Base-by-base conservation (phyloP, 306 rosid species). In the Ammopiptanthus mongolicus region DNA sequence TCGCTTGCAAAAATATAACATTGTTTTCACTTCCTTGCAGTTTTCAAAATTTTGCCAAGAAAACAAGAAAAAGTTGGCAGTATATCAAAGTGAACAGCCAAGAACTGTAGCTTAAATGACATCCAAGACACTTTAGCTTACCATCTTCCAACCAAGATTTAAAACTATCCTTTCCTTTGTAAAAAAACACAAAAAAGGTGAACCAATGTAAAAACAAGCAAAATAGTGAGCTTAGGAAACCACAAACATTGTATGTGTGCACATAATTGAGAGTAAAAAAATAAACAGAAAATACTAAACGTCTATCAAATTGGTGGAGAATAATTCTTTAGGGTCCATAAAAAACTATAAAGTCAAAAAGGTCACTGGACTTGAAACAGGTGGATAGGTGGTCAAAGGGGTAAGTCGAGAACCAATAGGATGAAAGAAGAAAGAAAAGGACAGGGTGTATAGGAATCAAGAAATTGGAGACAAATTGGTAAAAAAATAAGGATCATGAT, bases 371-470 rank as follows among this genome's bases (percentile, higher is more conserved):
- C 67, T 61, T 15, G 39, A 0, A 29, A 36, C 5, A 62, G 46
- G 23, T 18, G 5, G 52, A 19, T 47, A 6, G 19, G 18, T 47
- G 4, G 14, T n/a, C 6, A 33, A 59, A 33, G 22, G 64, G 29
- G 64, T 28, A 5, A 12, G 37, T 25, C 5, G 14, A 25, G n/a
- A 53, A 55, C 28, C 34, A 22, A 22, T 9, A 29, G 70, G 25
- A 19, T 47, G 10, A 39, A 17, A 0, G 31, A 1, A 29, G 31
- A 22, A 11, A 55, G 7, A 47, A 47, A 47, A 47, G 19, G 52
- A 47, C 0, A 14, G 83, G 79, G 83, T 79, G 83, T 80, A 80
- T 80, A 73, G 83, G 79, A 52, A 59, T 80, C 62, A 73, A 65
- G 70, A 79, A 72, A 72, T 79, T 79, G 11, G 75, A 80, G 44